Conservation (phyloP, 73 alveolate genomes). For the Paramecium tetraurelia region DNA sequence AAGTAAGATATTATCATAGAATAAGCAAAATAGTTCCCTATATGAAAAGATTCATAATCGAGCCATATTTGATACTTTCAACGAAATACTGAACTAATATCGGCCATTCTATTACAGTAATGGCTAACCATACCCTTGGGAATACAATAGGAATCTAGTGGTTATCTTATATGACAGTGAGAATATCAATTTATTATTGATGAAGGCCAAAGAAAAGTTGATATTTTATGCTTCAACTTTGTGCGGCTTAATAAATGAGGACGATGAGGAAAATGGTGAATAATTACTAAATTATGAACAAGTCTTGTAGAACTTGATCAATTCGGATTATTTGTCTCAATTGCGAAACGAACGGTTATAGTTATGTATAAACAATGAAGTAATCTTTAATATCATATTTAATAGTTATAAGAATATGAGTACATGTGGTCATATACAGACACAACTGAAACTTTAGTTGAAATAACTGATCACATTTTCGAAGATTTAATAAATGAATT, state of each 20-base stretch:
- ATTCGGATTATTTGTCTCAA: constrained; percentile 40
- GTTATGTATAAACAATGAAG: constrained; percentile 4
- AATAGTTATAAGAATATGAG: constrained; percentile 7
- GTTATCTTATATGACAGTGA: not conserved
- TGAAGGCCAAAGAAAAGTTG: constrained; percentile 28
- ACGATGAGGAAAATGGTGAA: constrained; percentile 11
- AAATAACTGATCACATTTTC: constrained; percentile 47
- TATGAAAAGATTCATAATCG: constrained; percentile 68
- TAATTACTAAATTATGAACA: not conserved
- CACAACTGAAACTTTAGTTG: constrained; percentile 38
- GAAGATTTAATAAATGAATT: constrained; percentile 42
- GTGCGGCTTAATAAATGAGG: constrained; percentile 42
- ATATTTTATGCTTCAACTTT: constrained; percentile 23
- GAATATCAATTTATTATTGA: not conserved
- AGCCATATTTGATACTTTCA: constrained; percentile 76
- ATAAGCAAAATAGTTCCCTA: constrained; percentile 10
- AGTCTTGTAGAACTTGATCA: not conserved
- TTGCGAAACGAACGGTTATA: constrained; percentile 46
- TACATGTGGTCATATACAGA: constrained; percentile 38
- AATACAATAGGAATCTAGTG: constrained; percentile 4
- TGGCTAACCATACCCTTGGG: constrained; percentile 61
- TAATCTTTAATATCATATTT: not conserved
- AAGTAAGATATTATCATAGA: constrained; percentile 7
- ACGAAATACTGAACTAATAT: constrained; percentile 69
- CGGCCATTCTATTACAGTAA: constrained; percentile 67